phyloP scores from a whole-genome alignment of 1,284 basidiomycete genomes.

The Pseudozyma flocculosa region DNA sequence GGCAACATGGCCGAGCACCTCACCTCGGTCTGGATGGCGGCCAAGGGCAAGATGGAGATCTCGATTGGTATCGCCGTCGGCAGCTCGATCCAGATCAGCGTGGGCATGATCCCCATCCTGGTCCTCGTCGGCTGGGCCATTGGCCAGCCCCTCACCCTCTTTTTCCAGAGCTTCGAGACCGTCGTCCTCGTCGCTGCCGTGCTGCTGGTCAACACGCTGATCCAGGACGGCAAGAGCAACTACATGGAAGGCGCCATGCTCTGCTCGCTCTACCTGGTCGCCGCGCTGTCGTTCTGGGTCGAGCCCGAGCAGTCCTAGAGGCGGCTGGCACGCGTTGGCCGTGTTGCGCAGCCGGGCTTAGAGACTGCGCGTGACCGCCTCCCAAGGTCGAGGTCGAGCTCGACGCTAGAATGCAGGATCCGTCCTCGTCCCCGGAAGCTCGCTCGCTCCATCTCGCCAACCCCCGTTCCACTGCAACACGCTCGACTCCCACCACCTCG shows the following conservation, averaged over 20 bases:
- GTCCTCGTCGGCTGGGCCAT: slow-evolving; percentile 58
- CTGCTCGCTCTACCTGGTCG: slow-evolving; percentile 44
- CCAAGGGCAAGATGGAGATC: slow-evolving; percentile 57
- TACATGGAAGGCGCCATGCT: slow-evolving; percentile 60
- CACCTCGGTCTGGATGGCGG: slow-evolving; percentile 53
- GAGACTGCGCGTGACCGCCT: too few species aligned
- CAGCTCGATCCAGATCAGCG: slow-evolving; percentile 63
- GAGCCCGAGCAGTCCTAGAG: neutral
- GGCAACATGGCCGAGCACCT: slow-evolving; percentile 66
- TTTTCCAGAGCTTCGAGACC: slow-evolving; percentile 56
- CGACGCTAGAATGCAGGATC: too few species aligned
- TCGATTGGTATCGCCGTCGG: slow-evolving; percentile 83
- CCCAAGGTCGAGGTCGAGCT: too few species aligned
- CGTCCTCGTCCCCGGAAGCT: too few species aligned
- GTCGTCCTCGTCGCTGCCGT: slow-evolving; percentile 54
- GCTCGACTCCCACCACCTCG: too few species aligned
- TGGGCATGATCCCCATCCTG: slow-evolving; percentile 57
- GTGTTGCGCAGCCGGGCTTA: too few species aligned
- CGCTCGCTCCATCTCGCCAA: too few species aligned
- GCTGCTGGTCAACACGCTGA: slow-evolving; percentile 55
- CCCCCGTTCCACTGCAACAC: too few species aligned
- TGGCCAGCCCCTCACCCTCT: slow-evolving; percentile 58
- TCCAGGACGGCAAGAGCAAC: slow-evolving; percentile 57
- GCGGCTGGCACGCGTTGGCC: too few species aligned
- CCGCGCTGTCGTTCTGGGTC: slow-evolving; percentile 54